Evolutionary conservation across 2,329 filamentous ascomycete species (phyloP), one percentile per base, ranked within the genome.

Genomic region (Trichoderma koningii): DNA sequence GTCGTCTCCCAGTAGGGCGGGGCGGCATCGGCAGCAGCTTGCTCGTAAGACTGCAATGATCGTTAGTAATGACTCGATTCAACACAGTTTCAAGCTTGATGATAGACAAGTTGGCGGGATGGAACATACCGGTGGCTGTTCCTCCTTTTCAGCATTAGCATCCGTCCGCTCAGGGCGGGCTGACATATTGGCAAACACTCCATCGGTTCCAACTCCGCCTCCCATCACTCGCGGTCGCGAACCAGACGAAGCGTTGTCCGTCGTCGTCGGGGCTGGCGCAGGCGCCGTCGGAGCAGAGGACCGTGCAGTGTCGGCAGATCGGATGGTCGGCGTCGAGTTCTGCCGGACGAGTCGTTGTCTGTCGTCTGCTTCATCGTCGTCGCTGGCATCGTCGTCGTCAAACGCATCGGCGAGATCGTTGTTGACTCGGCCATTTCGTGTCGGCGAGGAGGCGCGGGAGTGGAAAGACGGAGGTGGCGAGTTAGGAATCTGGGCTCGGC

Each of bases 1-100:
- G 95, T 98, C 6, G 95, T 99, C 81, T 99, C 95, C 95, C 95
- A 99, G 78, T 99, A 99, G 0, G 95, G 95, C 1, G 95, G 95
- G 55, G 95, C 95, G 26, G 93, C 90, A 77, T 99, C 95, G 48
- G 94, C 94, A 3, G 95, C 95, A 17, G 95, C 95, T 86, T 98
- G 94, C 83, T 99, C 95, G 76, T 99, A 99, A 42, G 94, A 93
- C 92, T 97, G 57, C 15, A 72, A 42, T 9, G 2, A n/a, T 14
- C 41, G n/a, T 6, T 42, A 51, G 19, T 9, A 44, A 55, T 47
- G 53, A 50, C 2, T 9, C 6, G 7, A 10, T 21, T 47, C 53
- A 47, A 3, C 23, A 26, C 30, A 61, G 64, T 42, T 47, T 21
- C 10, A 9, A 2, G 10, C 28, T 30, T 5, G 10, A 19, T 51